Evolutionary conservation across 2,329 filamentous ascomycete species (phyloP).

Genomic region (Pyricularia sp.): DNA sequence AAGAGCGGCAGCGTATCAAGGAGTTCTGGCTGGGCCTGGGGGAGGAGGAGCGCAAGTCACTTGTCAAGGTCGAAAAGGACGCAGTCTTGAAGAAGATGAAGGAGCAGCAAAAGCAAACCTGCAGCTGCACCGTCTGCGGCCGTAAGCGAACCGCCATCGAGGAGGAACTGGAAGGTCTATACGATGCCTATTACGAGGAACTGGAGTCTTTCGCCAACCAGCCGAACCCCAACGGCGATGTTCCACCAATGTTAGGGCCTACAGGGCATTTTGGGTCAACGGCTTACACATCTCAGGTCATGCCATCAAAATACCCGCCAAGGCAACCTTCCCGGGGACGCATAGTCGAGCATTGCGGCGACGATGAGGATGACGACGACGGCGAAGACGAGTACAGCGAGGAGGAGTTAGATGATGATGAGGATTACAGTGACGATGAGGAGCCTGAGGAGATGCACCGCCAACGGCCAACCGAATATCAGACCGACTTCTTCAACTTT

Average conservation of each 20-base stretch:
- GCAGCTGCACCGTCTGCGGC: slow-evolving; percentile 94
- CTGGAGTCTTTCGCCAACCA: slow-evolving; percentile 93
- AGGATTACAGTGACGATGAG: slow-evolving; percentile 54
- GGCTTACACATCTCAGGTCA: slow-evolving; percentile 41
- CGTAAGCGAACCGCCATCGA: slow-evolving; percentile 94
- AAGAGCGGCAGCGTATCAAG: slow-evolving; percentile 94
- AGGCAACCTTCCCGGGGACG: slow-evolving; percentile 64
- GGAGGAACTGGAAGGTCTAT: slow-evolving; percentile 92
- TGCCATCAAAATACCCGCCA: slow-evolving; percentile 40
- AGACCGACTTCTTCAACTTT: slow-evolving; percentile 87
- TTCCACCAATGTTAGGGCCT: slow-evolving; percentile 54
- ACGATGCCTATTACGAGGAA: slow-evolving; percentile 97
- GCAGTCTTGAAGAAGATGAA: slow-evolving; percentile 99
- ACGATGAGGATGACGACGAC: slow-evolving; percentile 42
- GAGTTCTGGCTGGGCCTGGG: slow-evolving; percentile 93
- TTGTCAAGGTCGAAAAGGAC: slow-evolving; percentile 98
- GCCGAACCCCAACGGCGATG: slow-evolving; percentile 51
- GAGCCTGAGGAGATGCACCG: slow-evolving; percentile 49
- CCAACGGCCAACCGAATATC: slow-evolving; percentile 33
- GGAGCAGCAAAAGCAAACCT: slow-evolving; percentile 98
- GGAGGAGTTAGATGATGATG: slow-evolving; percentile 29
- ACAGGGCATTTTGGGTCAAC: slow-evolving; percentile 48
- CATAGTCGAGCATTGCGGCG: slow-evolving; percentile 53
- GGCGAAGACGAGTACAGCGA: slow-evolving; percentile 42
- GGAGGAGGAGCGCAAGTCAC: slow-evolving; percentile 84